Evolutionary conservation across 2,329 filamentous ascomycete species (phyloP), one percentile per base, ranked within the genome.

Genomic region (Exophiala calicioides): DNA sequence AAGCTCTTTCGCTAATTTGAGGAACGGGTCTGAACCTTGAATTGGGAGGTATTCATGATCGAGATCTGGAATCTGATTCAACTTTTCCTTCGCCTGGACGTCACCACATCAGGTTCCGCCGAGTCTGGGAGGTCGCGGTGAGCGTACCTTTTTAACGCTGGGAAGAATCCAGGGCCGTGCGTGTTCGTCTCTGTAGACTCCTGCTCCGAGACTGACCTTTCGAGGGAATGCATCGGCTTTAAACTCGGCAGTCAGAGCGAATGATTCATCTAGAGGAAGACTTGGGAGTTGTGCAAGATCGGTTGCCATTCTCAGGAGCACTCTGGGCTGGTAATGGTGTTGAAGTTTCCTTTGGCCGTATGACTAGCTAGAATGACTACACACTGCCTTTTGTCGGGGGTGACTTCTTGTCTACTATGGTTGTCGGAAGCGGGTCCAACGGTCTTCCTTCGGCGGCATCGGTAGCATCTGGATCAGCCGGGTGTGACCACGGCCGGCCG

Each of bases 41-140:
- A 97, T 97, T 47, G 91, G 89, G 45, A 91, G 88, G 74, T 97
- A 98, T 77, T 98, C 91, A 77, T 97, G 93, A 73, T 96, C 91
- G 62, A 93, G 80, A 45, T 88, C 80, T 65, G 90, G 89, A 71
- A 95, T 89, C 66, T 86, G 85, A 69, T 84, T 86, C n/a, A 27
- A 5, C 9, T 38, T 40, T 15, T 40, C 37, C 33, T 36, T 23
- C 9, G 37, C 37, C 37, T 40, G n/a, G n/a, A n/a, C n/a, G n/a
- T n/a, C n/a, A n/a, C n/a, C n/a, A n/a, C n/a, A n/a, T n/a, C n/a
- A n/a, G n/a, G n/a, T n/a, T n/a, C n/a, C n/a, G n/a, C n/a, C n/a
- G n/a, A n/a, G n/a, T n/a, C n/a, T n/a, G n/a, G n/a, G n/a, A n/a
- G n/a, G n/a, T n/a, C n/a, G n/a, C n/a, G n/a, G n/a, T n/a, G n/a